A percentile compares a stretch with the other conserved stretches of the same genome.
Conservation (phyloP, 1,139 yeast genomes). For the Suhomyces bribrorum region DNA sequence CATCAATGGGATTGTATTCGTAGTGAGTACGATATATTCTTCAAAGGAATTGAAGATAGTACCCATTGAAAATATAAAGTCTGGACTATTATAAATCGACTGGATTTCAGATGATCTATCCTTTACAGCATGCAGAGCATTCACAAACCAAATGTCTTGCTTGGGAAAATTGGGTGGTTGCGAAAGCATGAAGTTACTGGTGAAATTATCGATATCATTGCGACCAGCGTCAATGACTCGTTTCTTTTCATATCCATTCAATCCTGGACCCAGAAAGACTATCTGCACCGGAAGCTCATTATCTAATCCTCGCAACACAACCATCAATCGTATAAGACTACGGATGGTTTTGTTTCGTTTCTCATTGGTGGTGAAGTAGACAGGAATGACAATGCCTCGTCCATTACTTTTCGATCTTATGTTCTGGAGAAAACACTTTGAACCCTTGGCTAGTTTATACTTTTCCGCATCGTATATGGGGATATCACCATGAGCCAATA, state of each 20-base stretch:
- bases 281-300: conserved; percentile 36
- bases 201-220: neutral
- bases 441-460: neutral
- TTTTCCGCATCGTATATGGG: conserved; percentile 6
- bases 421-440: conserved; percentile 18
- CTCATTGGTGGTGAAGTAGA: conserved; percentile 19
- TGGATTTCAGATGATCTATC: conserved; percentile 16
- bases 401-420: conserved; percentile 24
- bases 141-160: conserved; percentile 34
- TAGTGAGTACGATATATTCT: conserved; percentile 29
- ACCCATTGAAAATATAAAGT: conserved; percentile 24
- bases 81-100: conserved; percentile 17
- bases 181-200: neutral
- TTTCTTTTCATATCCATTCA: conserved; percentile 22
- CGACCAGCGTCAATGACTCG: conserved; percentile 22
- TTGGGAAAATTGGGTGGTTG: conserved; percentile 18
- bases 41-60: conserved; percentile 35
- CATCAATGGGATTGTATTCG: conserved; percentile 30
- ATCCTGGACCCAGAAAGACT: conserved; percentile 16
- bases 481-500: neutral
- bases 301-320: conserved; percentile 28
- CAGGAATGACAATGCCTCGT: conserved; percentile 38
- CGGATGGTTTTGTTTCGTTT: conserved; percentile 19
- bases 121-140: conserved; percentile 21
- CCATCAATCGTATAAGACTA: conserved; percentile 25